Percentiles rank a stretch among this genome's conserved stretches.
Conservation (phyloP, 768 basidiomycete genomes). For the Boletellus sp. region DNA sequence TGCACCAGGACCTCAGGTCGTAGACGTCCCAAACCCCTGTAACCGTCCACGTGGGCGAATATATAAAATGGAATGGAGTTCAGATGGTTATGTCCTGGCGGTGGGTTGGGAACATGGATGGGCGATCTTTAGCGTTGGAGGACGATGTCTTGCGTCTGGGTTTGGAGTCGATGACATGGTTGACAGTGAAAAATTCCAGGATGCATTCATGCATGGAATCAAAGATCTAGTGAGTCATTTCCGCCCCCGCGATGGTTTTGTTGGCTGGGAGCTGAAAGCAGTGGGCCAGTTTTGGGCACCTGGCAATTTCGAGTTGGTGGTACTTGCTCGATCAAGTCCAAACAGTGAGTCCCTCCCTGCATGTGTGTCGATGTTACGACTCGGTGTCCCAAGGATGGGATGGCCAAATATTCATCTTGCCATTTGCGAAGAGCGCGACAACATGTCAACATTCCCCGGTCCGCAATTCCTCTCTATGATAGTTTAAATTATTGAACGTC, state of each 20-base stretch:
- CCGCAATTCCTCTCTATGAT: slow-evolving; percentile 25
- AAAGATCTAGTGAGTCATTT: slow-evolving; percentile 54
- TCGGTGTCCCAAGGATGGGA: slow-evolving; percentile 42
- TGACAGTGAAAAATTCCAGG: slow-evolving; percentile 63
- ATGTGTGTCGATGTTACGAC: background rate
- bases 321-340: slow-evolving; percentile 55
- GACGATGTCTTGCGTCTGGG: slow-evolving; percentile 77
- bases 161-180: slow-evolving; percentile 64
- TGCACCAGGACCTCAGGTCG: slow-evolving; percentile 54
- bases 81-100: slow-evolving; percentile 92
- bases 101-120: slow-evolving; percentile 90
- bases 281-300: slow-evolving; percentile 81
- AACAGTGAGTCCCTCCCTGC: slow-evolving; percentile 40
- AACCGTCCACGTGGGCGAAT: slow-evolving; percentile 59
- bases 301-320: slow-evolving; percentile 86
- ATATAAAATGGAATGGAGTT: slow-evolving; percentile 81
- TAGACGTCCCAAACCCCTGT: slow-evolving; percentile 62
- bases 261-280: slow-evolving; percentile 1
- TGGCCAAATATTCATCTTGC: slow-evolving; percentile 77
- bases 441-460: slow-evolving; percentile 91
- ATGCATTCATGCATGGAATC: slow-evolving; percentile 83
- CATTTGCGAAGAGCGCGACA: slow-evolving; percentile 93
- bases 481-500: slow-evolving; percentile 3
- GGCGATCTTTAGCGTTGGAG: slow-evolving; percentile 88
- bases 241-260: background rate